Conservation (phyloP, 345 rosid species). For the Cochlearia excelsa region DNA sequence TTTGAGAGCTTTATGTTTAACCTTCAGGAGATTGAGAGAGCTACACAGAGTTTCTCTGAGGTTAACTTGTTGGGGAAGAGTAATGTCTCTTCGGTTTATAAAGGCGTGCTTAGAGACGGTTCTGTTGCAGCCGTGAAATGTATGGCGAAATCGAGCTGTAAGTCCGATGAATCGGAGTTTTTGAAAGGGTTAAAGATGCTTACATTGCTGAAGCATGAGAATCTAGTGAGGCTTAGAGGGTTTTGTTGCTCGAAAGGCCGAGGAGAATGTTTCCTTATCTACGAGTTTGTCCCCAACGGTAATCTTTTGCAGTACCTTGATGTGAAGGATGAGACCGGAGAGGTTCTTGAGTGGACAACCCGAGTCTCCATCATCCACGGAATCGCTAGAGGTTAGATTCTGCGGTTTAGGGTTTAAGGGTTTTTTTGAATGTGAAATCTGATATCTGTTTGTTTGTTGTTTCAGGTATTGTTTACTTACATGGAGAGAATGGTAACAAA, state of each 20-base stretch:
- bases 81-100: constrained; percentile 68
- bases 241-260: constrained; percentile 94
- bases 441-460: not conserved
- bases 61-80: constrained; percentile 69
- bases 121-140: constrained; percentile 71
- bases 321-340: constrained; percentile 47
- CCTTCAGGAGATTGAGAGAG: constrained; percentile 88
- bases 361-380: constrained; percentile 76
- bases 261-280: constrained; percentile 86
- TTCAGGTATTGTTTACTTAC: constrained; percentile 75
- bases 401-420: not conserved
- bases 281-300: constrained; percentile 81
- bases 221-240: constrained; percentile 74
- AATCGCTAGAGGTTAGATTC: constrained; percentile 70
- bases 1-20: constrained; percentile 91
- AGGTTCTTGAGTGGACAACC: constrained; percentile 80
- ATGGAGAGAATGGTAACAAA: constrained; percentile 60
- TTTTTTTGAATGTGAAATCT: constrained; percentile 9
- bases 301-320: constrained; percentile 79
- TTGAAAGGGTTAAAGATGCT: constrained; percentile 74
- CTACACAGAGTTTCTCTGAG: constrained; percentile 88
- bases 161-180: constrained; percentile 71
- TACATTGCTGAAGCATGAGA: constrained; percentile 73
- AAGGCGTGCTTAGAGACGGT: constrained; percentile 82
- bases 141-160: constrained; percentile 86